These are phyloP conservation scores for Penicillium sp. DNA, from an alignment of 2,329 filamentous ascomycete species.

Conservation along the genomic window DNA sequence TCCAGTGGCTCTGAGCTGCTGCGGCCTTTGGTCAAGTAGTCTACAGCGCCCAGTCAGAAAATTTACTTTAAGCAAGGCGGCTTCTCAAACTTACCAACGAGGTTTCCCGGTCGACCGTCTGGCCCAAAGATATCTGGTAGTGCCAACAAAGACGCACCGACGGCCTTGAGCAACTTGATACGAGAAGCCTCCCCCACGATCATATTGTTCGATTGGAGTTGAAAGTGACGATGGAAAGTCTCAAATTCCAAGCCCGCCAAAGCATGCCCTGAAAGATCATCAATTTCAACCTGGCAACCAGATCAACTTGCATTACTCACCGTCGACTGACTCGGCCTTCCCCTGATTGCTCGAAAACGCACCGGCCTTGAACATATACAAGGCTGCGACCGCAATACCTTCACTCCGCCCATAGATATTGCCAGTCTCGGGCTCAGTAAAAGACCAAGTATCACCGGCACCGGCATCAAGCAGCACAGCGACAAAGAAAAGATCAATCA, in stretches of 20 bases:
- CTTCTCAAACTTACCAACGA: slow-evolving; percentile 44
- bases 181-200: slow-evolving; percentile 49
- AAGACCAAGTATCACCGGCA: slow-evolving; percentile 52
- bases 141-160: slow-evolving; percentile 44
- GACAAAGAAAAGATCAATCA: slow-evolving; percentile 62
- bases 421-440: slow-evolving; percentile 38
- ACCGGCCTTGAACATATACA: slow-evolving; percentile 51
- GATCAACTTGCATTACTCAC: slow-evolving; percentile 22
- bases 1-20: slow-evolving; percentile 32
- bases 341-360: slow-evolving; percentile 35
- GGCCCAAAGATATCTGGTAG: slow-evolving; percentile 44
- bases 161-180: slow-evolving; percentile 41
- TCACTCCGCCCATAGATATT: slow-evolving; percentile 46
- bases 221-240: slow-evolving; percentile 34
- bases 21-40: slow-evolving; percentile 39
- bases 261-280: not conserved
- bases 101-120: slow-evolving; percentile 47
- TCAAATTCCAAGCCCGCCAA: slow-evolving; percentile 5
- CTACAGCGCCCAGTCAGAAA: slow-evolving; percentile 26
- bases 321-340: slow-evolving; percentile 33
- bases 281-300: not conserved
- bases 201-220: slow-evolving; percentile 46
- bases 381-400: slow-evolving; percentile 52
- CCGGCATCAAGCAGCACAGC: slow-evolving; percentile 59
- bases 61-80: not conserved